Evolutionary conservation across 2,329 filamentous ascomycete genomes (phyloP), one percentile per base, ranked within the genome.

Genomic region (Nannizziopsis arthrosporioides): DNA sequence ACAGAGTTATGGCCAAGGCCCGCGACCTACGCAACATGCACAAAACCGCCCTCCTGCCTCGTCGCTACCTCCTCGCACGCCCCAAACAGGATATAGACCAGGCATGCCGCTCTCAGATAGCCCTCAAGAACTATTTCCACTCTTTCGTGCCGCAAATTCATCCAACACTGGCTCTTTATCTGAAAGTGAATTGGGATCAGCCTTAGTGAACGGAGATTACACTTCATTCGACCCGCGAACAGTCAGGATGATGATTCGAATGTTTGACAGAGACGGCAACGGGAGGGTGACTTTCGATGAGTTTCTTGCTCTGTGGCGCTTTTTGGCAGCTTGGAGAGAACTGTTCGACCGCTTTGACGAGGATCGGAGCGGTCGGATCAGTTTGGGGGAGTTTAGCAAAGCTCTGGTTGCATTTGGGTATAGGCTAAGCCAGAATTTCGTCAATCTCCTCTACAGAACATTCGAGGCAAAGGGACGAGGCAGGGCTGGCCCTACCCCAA

Each of bases 231-330:
- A 98, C 67, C 76, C 81, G 3, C 85, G 94, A 59, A 98, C 92
- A 1, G 89, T 96, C 55, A 84, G 84, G 61, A 94, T 96, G 86
- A 95, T 98, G 89, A 95, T 98, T 57, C 84, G 89, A 62, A 96
- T 98, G 92, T 98, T 98, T 69, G 90, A 96, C 69, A 85, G 84
- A 50, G 85, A 95, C 68, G 83, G 85, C 57, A 84, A 78, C 53
- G 88, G 89, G 44, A 85, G 84, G 11, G 93, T 98, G 64, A 88
- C 84, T 52, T 96, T 94, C 65, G 82, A 92, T 55, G 92, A 96
- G 68, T 98, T 98, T 67, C 93, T 89, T 63, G 90, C 87, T 14
- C 74, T 98, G 17, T 98, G 92, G 92, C 86, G 85, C 14, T 98
- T 96, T 68, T 76, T 98, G 35, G 86, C 87, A 32, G 87, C 88